Evolutionary conservation across 345 rosid species (phyloP), one percentile per base, ranked within the genome.

Genomic region (Durio zibethinus): DNA sequence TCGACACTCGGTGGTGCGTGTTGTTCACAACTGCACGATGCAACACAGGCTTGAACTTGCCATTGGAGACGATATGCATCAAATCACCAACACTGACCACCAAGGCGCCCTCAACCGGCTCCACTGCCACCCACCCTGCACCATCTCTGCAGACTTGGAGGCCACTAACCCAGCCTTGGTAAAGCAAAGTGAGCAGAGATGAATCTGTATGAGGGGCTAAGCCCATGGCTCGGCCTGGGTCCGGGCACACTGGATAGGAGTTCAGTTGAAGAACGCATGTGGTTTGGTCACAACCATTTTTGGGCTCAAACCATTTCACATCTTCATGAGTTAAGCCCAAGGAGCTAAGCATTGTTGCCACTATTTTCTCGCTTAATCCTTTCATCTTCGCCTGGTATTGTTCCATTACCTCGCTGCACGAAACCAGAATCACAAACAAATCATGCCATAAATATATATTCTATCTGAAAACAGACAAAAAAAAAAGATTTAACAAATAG

Each of bases 171-270:
- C 14, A 76, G 43, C 60, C 62, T 20, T 82, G 85, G 72, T 83
- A 70, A 1, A 83, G 53, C 14, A 85, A 5, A 8, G 84, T 82
- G 52, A 87, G 10, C 1, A 87, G 15, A 7, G 82, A 72, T 3
- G 88, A 66, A 48, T 87, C 84, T 0, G 83, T 80, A 69, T 87
- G 87, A 0, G 85, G 83, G n/a, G 83, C 83, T 10, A 83, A 42
- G 79, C 88, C 87, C 76, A 87, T 79, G 42, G 88, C 84, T 29
- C 43, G 79, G 16, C 33, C 48, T 0, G 87, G 87, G 33, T 82
- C 83, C 0, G 88, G 88, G 54, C 88, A 85, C 5, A 56, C 45
- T 1, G 85, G 85, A 71, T 83, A 87, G 0, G 87, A 87, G 65
- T 87, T 85, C 11, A 83, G 76, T 45, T 85, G 88, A 7, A 85